Evolutionary conservation across 768 basidiomycete species (phyloP), one percentile per base, ranked within the genome.

Genomic region (Kwoniella sp.): DNA sequence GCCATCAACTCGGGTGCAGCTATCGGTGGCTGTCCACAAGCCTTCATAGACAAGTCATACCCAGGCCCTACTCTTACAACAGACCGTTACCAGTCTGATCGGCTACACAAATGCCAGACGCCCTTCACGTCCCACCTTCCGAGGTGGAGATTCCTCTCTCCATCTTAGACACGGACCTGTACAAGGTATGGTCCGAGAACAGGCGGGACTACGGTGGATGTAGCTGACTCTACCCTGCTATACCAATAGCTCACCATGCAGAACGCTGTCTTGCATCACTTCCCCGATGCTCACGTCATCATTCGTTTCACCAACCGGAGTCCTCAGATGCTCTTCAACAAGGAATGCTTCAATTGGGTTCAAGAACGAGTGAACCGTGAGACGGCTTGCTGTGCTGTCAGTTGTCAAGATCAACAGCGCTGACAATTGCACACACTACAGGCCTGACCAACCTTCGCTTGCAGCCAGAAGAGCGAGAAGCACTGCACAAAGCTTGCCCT

Each of bases 161-260:
- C 14, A 77, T 96, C 45, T 80, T 96, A 38, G 93, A 96, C 73
- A 91, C 90, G 0, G 93, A 96, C 73, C 76, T 93, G 26, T 96
- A 96, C 82, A 98, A 93, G 81, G 89, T 85, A 46, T 38, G 54
- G 38, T n/a, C n/a, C n/a, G n/a, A n/a, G n/a, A n/a, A n/a, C n/a
- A n/a, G n/a, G n/a, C n/a, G n/a, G n/a, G n/a, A 34, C 41, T 25
- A 9, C 15, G 1, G 26, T 23, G 20, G 2, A n/a, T 47, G 41
- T 15, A 5, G 20, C 25, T 12, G 27, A 22, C 12, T 28, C 44
- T n/a, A n/a, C n/a, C n/a, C n/a, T n/a, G n/a, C n/a, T n/a, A 14
- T 41, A 11, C 7, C 27, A n/a, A 46, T 36, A 93, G 89, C 78
- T 95, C 40, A 88, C 90, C 0, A 98, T 95, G 93, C 93, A 98